Evolutionary conservation across 352 stramenopile genomes (phyloP).

Genomic region (Elongisporangium undulatum): DNA sequence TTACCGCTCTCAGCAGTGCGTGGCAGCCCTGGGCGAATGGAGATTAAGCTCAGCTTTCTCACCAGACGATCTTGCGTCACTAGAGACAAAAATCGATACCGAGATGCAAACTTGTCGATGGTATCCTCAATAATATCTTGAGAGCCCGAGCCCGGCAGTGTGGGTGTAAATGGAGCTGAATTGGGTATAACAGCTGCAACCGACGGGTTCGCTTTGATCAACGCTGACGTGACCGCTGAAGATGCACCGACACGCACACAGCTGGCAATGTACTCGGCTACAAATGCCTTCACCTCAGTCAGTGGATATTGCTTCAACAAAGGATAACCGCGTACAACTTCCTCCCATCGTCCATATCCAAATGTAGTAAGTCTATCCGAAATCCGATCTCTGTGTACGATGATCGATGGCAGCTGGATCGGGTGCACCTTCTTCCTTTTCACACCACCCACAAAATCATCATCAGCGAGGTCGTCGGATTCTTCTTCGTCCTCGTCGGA

Average conservation of each 20-base stretch:
- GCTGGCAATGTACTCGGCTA: conserved; percentile 41
- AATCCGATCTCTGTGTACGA: conserved; percentile 35
- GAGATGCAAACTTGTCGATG: conserved; percentile 29
- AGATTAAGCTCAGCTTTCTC: conserved; percentile 15
- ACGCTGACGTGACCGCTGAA: conserved; percentile 19
- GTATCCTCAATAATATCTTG: conserved; percentile 16
- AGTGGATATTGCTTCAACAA: conserved; percentile 38
- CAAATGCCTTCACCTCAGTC: conserved; percentile 38
- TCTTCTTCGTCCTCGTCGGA: conserved; percentile 46
- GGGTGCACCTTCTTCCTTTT: conserved; percentile 27
- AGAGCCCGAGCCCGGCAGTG: background rate
- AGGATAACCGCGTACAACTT: conserved; percentile 34
- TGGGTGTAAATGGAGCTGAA: background rate
- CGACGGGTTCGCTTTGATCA: conserved; percentile 1
- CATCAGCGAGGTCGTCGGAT: conserved; percentile 40
- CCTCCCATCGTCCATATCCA: conserved; percentile 83
- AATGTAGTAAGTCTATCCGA: conserved; percentile 47
- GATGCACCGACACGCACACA: conserved; percentile 31
- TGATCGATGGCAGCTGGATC: conserved; percentile 22
- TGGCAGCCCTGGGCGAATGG: conserved; percentile 12
- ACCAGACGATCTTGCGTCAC: conserved; percentile 49
- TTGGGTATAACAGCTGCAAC: background rate
- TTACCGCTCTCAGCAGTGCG: conserved; percentile 10
- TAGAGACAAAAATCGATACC: conserved; percentile 34
- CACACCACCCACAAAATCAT: conserved; percentile 25